Percentiles rank a stretch among this genome's conserved stretches.
These are phyloP conservation scores for Seiridium unicorne DNA, from an alignment of 2,329 filamentous ascomycete genomes.

Conservation along the genomic window DNA sequence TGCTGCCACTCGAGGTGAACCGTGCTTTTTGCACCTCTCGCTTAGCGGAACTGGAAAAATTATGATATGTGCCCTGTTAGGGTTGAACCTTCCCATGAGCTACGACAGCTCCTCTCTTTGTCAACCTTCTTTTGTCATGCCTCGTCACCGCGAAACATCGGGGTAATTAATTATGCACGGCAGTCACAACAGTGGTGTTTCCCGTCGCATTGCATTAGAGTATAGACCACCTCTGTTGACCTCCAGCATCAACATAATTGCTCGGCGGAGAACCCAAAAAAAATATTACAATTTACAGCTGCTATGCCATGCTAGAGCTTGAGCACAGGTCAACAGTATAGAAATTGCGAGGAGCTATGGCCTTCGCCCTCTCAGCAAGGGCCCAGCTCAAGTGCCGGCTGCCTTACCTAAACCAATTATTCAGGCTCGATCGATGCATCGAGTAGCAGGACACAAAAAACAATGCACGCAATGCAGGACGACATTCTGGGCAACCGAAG, in stretches of 20 bases:
- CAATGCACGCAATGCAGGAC: neutral
- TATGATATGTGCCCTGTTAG: constrained; percentile 1
- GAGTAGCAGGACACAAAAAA: neutral
- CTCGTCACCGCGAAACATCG: neutral
- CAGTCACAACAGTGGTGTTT: too few relatives aligned
- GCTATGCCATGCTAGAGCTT: neutral
- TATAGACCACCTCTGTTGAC: too few relatives aligned
- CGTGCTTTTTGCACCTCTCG: constrained; percentile 3
- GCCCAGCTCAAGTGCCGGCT: neutral
- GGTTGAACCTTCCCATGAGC: neutral
- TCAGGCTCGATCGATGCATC: too few relatives aligned
- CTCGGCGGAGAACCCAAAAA: too few relatives aligned
- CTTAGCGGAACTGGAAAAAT: neutral
- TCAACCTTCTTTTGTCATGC: neutral
- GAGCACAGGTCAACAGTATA: neutral
- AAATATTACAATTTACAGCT: too few relatives aligned
- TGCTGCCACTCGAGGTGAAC: neutral
- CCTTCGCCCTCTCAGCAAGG: neutral
- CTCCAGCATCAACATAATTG: too few relatives aligned
- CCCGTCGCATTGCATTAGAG: too few relatives aligned
- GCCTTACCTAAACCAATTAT: neutral
- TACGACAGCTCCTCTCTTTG: neutral
- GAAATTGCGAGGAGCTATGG: neutral
- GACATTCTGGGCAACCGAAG: too few relatives aligned
- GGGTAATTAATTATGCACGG: too few relatives aligned